Evolutionary conservation across 2,329 filamentous ascomycete species (phyloP), one percentile per base, ranked within the genome.

Genomic region (Alternaria consortialis): DNA sequence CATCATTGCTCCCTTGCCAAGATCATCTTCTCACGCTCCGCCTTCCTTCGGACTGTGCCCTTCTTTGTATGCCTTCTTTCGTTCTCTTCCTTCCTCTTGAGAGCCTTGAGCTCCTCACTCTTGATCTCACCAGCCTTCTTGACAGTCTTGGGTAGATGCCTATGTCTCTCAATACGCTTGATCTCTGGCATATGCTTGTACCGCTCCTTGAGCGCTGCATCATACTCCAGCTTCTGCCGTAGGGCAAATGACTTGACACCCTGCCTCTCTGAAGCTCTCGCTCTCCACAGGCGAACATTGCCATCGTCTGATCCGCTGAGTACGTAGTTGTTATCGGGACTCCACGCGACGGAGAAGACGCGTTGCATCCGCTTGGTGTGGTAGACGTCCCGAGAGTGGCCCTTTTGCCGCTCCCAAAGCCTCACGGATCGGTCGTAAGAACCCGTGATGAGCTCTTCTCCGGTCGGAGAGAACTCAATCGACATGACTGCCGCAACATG

Each of bases 51-150:
- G 78, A 90, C 84, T 70, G 90, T 88, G 71, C 92, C 90, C 84
- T 95, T 94, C 84, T 91, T 93, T 60, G 88, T 91, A 79, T 99
- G 94, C 79, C 92, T 93, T 68, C 95, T 87, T 80, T 97, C 92
- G 77, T 99, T 99, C 84, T 99, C 95, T 74, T 97, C 92, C 70
- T 89, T 89, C 71, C 92, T 86, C 88, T 97, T 97, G 78, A 97
- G 91, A 34, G 92, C 87, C 79, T 88, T 89, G 72, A 97, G 79
- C 80, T 98, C 95, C 75, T 96, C 93, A 59, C 83, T 83, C 88
- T 99, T 99, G 81, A 98, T 98, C 84, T 97, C 91, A 50, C 86
- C 89, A 4, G 94, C 94, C 87, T 97, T 98, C 89, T 97, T 97
- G 68, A 98, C 88, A 58, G 93, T 88, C 84, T 93, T 92, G 20